phyloP scores from a whole-genome alignment of 2,329 filamentous ascomycete species.

The Endoconidiophora polonica region DNA sequence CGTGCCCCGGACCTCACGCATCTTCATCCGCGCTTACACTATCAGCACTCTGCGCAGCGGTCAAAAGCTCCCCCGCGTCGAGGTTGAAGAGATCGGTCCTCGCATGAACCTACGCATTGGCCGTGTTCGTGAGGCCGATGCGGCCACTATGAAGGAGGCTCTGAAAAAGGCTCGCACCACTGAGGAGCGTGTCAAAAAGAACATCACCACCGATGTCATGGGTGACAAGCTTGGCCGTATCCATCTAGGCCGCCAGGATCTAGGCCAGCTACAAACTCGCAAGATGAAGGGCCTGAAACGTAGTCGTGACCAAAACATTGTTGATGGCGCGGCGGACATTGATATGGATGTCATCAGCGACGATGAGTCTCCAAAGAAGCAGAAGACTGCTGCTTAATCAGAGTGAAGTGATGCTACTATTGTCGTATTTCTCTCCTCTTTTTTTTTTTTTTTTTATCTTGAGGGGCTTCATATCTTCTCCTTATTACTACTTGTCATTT shows the following conservation, averaged over 20 bases:
- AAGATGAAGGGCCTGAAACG: conserved; percentile 99
- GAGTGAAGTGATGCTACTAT: background rate
- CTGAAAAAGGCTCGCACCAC: conserved; percentile 65
- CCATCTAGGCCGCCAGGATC: conserved; percentile 79
- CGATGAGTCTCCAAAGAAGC: conserved; percentile 18
- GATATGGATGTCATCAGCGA: conserved; percentile 17
- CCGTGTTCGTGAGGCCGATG: conserved; percentile 61
- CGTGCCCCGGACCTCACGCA: conserved; percentile 30
- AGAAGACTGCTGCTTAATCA: conserved; percentile 18
- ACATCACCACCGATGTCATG: conserved; percentile 76
- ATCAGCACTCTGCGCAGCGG: conserved; percentile 75
- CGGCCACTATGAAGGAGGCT: conserved; percentile 70
- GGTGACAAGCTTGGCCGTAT: conserved; percentile 94
- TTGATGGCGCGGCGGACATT: conserved; percentile 19
- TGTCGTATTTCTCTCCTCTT: background rate
- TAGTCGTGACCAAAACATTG: conserved; percentile 40
- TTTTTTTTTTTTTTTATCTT: background rate
- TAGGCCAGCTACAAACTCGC: conserved; percentile 73
- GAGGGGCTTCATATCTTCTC: background rate
- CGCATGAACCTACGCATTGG: conserved; percentile 84
- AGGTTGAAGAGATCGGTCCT: conserved; percentile 90
- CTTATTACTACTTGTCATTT: background rate
- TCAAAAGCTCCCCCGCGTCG: conserved; percentile 73
- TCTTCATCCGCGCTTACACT: conserved; percentile 65
- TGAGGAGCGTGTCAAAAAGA: conserved; percentile 84